Conservation (phyloP, 1,284 basidiomycete species). For the Cutaneotrichosporon spelunceum region DNA sequence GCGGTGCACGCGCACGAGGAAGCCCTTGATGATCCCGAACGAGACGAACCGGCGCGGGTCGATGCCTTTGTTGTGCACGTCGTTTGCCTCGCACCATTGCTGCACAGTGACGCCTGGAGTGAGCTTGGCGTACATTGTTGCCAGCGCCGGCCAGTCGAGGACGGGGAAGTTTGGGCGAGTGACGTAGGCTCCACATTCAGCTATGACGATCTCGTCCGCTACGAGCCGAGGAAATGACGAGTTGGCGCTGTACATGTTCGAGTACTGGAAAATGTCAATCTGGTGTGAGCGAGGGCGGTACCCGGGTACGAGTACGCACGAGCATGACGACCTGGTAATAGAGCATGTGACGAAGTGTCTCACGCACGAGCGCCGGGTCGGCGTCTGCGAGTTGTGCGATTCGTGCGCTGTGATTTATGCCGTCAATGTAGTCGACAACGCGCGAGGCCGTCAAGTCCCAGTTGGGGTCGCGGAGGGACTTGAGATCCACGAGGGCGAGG, state of each 20-base stretch:
- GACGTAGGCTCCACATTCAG: slow-evolving; percentile 87
- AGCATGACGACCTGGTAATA: slow-evolving; percentile 96
- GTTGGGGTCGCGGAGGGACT: slow-evolving; percentile 75
- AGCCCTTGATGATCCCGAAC: slow-evolving; percentile 99
- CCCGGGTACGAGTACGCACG: slow-evolving; percentile 24
- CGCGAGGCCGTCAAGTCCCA: slow-evolving; percentile 94
- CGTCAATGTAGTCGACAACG: slow-evolving; percentile 56
- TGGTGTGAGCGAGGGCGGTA: slow-evolving; percentile 16
- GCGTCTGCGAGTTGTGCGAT: slow-evolving; percentile 92
- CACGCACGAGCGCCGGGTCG: slow-evolving; percentile 75
- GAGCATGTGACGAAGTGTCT: slow-evolving; percentile 89
- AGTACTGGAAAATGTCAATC: slow-evolving; percentile 94
- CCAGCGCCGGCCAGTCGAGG: slow-evolving; percentile 73
- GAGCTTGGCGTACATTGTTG: slow-evolving; percentile 82
- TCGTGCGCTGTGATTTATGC: slow-evolving; percentile 58
- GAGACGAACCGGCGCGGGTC: slow-evolving; percentile 93
- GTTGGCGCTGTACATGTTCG: slow-evolving; percentile 92
- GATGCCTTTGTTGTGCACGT: slow-evolving; percentile 69
- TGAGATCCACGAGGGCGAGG: slow-evolving; percentile 78
- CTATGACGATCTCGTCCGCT: slow-evolving; percentile 72
- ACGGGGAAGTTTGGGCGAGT: slow-evolving; percentile 61
- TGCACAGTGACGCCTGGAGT: slow-evolving; percentile 77
- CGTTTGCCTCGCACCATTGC: slow-evolving; percentile 82
- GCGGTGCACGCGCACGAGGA: slow-evolving; percentile 84
- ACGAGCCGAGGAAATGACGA: slow-evolving; percentile 80